Percentiles rank a stretch among this genome's conserved stretches.
Evolutionary conservation across 257 asterid genomes (phyloP).

Genomic region (Jacaranda mimosifolia): DNA sequence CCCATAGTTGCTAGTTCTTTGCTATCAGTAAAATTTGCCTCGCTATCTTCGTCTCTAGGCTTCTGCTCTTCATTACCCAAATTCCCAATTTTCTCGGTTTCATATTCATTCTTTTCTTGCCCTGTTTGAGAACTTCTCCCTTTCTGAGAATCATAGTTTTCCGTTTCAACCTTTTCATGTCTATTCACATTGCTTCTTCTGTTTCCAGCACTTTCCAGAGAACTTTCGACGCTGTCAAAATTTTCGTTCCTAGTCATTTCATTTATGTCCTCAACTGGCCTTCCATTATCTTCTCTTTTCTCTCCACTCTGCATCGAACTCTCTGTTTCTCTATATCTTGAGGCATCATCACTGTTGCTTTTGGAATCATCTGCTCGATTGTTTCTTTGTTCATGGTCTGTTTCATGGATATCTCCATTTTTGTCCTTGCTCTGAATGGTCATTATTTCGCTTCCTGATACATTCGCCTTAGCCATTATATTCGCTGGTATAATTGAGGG

Average conservation of each 20-base stretch:
- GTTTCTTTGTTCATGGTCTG: not conserved
- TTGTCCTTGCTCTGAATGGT: not conserved
- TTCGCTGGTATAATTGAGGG: constrained; percentile 35
- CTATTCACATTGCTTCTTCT: constrained; percentile 11
- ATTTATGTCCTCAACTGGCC: constrained; percentile 16
- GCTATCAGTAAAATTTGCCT: not conserved
- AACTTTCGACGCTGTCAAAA: constrained; percentile 21
- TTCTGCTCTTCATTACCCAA: constrained; percentile 19
- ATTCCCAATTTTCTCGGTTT: not conserved
- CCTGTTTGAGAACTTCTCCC: constrained; percentile 13
- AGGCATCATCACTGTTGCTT: no score
- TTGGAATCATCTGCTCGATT: not conserved
- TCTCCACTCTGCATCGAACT: constrained; percentile 30
- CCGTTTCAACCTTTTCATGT: constrained; percentile 14
- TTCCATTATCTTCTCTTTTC: constrained; percentile 14
- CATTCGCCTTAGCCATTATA: constrained; percentile 18
- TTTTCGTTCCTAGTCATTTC: constrained; percentile 33
- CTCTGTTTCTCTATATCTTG: not conserved
- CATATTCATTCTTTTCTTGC: constrained; percentile 14
- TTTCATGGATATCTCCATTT: not conserved
- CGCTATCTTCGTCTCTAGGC: constrained; percentile 25
- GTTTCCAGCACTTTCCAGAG: constrained; percentile 27
- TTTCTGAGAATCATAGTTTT: constrained; percentile 7
- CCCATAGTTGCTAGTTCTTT: not conserved
- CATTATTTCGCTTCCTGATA: not conserved